Percentiles rank a stretch among this genome's conserved stretches.
phyloP scores from a whole-genome alignment of 768 basidiomycete species.

The Paxillus ammoniavirescens region DNA sequence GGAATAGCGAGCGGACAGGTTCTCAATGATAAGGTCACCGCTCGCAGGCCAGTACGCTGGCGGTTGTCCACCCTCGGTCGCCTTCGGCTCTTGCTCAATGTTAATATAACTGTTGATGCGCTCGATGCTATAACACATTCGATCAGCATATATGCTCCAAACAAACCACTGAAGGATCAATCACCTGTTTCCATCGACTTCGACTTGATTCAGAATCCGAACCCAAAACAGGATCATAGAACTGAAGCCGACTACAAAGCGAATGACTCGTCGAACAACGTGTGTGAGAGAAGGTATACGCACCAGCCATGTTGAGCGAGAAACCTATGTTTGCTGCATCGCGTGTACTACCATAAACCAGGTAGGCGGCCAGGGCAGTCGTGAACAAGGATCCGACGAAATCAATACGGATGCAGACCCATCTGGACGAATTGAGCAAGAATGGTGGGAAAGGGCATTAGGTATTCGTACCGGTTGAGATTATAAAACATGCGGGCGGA shows the following conservation, averaged over 20 bases:
- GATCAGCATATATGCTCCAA: neutral
- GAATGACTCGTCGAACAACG: neutral
- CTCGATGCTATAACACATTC: constrained; percentile 35
- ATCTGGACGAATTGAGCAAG: constrained; percentile 25
- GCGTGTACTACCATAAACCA: constrained; percentile 43
- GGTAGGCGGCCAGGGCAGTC: constrained; percentile 47
- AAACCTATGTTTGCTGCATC: constrained; percentile 40
- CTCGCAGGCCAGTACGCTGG: constrained; percentile 66
- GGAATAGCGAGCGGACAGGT: constrained; percentile 50
- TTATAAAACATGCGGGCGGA: constrained; percentile 45
- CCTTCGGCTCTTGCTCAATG: constrained; percentile 54
- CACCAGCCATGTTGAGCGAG: constrained; percentile 40
- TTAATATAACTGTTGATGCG: constrained; percentile 53
- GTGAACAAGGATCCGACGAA: constrained; percentile 50
- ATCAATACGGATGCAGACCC: constrained; percentile 56
- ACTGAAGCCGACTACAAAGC: constrained; percentile 47
- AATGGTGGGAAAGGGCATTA: neutral
- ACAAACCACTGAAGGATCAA: neutral
- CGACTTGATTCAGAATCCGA: constrained; percentile 40
- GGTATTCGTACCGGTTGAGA: constrained; percentile 36
- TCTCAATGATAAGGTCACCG: constrained; percentile 50
- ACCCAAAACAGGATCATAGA: constrained; percentile 52
- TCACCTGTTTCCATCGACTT: constrained; percentile 35
- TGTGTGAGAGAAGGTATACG: neutral
- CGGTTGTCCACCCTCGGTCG: constrained; percentile 41